Base-by-base conservation (phyloP, 306 rosid species). In the Acacia melanoxylon region DNA sequence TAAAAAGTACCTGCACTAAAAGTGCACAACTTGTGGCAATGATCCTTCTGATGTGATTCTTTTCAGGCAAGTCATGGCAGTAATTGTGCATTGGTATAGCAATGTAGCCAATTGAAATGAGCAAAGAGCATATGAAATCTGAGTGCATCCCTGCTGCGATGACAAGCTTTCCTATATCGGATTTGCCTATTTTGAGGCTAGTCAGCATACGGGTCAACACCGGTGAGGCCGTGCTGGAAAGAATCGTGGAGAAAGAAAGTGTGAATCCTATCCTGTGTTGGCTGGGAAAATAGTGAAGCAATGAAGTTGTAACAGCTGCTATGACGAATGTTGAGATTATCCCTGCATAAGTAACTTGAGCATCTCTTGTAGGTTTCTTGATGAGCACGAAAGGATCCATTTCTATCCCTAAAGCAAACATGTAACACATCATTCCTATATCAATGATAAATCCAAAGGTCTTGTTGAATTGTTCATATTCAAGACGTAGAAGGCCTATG, bases 381-480 rank as follows among this genome's bases (percentile, higher is more conserved):
- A 93, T 77, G 41, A 95, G 84, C 19, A 76, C 80, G 46, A 79
- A 84, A 2, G 98, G 99, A 83, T 95, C 94, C 98, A 92, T 93
- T 89, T 95, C 99, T 86, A 95, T 84, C 14, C 99, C 99, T 77
- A 95, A 73, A 66, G 89, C 97, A 79, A 95, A 90, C 99, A 95
- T 95, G 89, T 95, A 93, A 78, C 93, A 88, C 44, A 86, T 87
- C 98, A 95, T 95, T 5, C 98, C 99, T 46, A 91, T 82, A 83
- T 93, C 99, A 25, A 93, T 88, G 48, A 95, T 88, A 66, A 85
- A 85, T n/a, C 88, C 83, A 78, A 95, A 80, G 13, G 95, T 84
- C 27, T 16, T 80, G 66, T 83, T 69, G 82, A 90, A 76, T 42
- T 77, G 11, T 40, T 79, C 82, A 62, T 87, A 69, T 20, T 62